Evolutionary conservation across 2,329 filamentous ascomycete species (phyloP), one percentile per base, ranked within the genome.

Genomic region (Epichloe sibirici): DNA sequence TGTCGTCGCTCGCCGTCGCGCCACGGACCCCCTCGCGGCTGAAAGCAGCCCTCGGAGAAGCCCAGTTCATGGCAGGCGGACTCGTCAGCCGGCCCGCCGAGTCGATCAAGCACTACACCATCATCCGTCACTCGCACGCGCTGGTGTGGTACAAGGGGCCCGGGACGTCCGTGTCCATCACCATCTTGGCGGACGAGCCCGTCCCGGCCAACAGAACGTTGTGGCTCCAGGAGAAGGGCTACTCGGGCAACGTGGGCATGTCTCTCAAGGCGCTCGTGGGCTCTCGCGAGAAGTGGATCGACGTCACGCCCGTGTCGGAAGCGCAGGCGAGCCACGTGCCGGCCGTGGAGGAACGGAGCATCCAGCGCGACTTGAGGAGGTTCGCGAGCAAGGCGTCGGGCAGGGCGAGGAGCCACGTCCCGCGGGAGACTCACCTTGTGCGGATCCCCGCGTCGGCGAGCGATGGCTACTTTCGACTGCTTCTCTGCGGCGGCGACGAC

Each of bases 161-260:
- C 1, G 71, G 73, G 3, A 88, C 85, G 0, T 80, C 77, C 7
- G 71, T 88, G 5, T 72, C 78, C 3, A 71, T 88, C 40, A 83
- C 82, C 2, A 73, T 87, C 46, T 82, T 88, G 59, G 76, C 75
- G 0, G 77, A 83, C 56, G 65, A 68, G 2, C 74, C 76, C 0
- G 63, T 87, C 0, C 81, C 83, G 0, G 51, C 66, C 0, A 74
- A 77, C 25, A 74, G 84, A 6, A 79, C 78, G 0, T 63, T 87
- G 13, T 88, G 82, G 80, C 68, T 88, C 28, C 84, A 88, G 67
- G 75, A 75, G 54, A 83, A 82, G 57, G 85, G 84, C 2, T 86
- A 74, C 68, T 81, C 80, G 0, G 85, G 85, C 4, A 82, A 83
- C 60, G 74, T 82, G 48, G 85, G 85, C 17, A 85, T 88, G 78